Percentiles rank a stretch among this genome's conserved stretches.
These are phyloP conservation scores for Alternaria brassicae DNA, from an alignment of 2,329 filamentous ascomycete species.

Conservation along the genomic window DNA sequence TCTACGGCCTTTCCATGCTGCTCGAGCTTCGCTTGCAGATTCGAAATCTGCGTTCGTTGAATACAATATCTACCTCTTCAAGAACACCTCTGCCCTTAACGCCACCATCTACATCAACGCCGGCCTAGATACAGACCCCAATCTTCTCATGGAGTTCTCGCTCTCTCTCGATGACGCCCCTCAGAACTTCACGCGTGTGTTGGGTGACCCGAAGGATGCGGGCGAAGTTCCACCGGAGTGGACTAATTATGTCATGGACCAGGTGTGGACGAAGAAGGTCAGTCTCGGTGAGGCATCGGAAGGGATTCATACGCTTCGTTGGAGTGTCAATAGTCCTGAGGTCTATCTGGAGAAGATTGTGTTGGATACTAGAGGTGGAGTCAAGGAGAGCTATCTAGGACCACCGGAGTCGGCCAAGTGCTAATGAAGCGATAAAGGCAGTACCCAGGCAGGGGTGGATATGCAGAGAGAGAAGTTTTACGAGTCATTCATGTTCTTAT, in stretches of 20 bases:
- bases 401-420: constrained; percentile 10
- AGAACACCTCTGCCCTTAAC: constrained; percentile 23
- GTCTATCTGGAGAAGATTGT: constrained; percentile 39
- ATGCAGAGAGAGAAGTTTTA: neutral
- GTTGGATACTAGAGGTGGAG: constrained; percentile 27
- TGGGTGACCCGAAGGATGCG: constrained; percentile 41
- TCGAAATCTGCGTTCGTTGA: constrained; percentile 20
- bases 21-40: constrained; percentile 14
- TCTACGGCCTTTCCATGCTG: constrained; percentile 20
- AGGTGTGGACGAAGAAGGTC: constrained; percentile 18
- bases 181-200: constrained; percentile 22
- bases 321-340: constrained; percentile 8
- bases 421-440: neutral
- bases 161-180: constrained; percentile 36
- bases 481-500: neutral
- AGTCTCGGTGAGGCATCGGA: constrained; percentile 22
- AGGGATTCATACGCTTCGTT: constrained; percentile 48
- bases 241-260: constrained; percentile 38
- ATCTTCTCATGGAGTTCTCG: constrained; percentile 55
- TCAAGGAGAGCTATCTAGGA: constrained; percentile 34
- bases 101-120: constrained; percentile 44
- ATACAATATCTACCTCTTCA: constrained; percentile 30
- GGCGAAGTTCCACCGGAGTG: constrained; percentile 54
- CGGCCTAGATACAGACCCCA: constrained; percentile 57
- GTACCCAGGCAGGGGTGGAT: too few relatives aligned